Evolutionary conservation across 805 yeast species (phyloP).

Genomic region (Myxozyma melibiosi): DNA sequence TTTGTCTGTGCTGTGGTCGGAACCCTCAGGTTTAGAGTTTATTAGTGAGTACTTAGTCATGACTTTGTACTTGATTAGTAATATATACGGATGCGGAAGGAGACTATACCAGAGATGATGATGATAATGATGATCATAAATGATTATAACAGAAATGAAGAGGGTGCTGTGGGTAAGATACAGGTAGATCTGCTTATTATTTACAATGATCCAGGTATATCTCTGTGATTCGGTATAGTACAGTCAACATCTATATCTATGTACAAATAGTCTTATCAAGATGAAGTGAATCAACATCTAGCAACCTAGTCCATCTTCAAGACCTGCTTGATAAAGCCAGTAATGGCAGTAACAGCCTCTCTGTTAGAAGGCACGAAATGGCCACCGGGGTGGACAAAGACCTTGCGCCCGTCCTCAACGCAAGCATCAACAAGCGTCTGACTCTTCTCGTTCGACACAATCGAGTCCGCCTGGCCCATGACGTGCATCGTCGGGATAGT

Average conservation of each 20-base stretch:
- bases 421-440: conserved; percentile 61
- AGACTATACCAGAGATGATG: no score
- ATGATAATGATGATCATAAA: no score
- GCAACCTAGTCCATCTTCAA: conserved; percentile 2
- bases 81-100: no score
- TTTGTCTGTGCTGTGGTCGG: no score
- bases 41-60: no score
- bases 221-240: not conserved
- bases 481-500: conserved; percentile 64
- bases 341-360: conserved; percentile 46
- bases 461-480: conserved; percentile 81
- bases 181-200: no score
- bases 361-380: conserved; percentile 93
- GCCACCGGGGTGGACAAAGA: conserved; percentile 88
- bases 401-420: conserved; percentile 47
- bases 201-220: no score
- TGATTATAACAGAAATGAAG: no score
- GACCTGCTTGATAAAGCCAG: conserved; percentile 35
- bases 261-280: not conserved
- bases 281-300: not conserved
- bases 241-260: not conserved
- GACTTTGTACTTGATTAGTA: no score
- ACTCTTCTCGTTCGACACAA: conserved; percentile 74
- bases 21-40: no score
- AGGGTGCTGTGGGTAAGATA: no score